These are phyloP conservation scores for Sesbania bispinosa DNA, from an alignment of 306 rosid species.

Conservation along the genomic window DNA sequence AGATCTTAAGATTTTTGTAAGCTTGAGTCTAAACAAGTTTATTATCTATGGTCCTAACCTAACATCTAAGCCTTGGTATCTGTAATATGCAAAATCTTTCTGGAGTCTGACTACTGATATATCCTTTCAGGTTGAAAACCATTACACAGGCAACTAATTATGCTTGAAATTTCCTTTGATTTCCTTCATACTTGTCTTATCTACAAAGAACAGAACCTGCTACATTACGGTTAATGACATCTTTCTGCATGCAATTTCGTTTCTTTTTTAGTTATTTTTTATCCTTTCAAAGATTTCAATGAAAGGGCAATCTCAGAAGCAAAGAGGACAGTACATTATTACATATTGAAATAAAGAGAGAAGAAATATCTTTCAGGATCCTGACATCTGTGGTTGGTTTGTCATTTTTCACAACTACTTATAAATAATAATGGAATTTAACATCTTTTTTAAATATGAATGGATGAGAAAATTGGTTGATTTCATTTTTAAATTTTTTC, in stretches of 20 bases:
- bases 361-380: slow-evolving; percentile 22
- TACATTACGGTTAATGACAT: slow-evolving; percentile 9
- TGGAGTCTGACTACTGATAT: background rate
- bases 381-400: slow-evolving; percentile 34
- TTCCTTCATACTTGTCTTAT: background rate
- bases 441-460: slow-evolving; percentile 29
- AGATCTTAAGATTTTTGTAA: too few relatives aligned
- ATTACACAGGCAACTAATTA: background rate
- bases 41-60: background rate
- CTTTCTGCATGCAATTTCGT: background rate
- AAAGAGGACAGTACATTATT: slow-evolving; percentile 11
- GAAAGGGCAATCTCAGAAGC: background rate
- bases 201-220: background rate
- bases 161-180: background rate
- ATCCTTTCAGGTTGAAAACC: background rate
- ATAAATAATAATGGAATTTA: slow-evolving; percentile 21
- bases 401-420: slow-evolving; percentile 35
- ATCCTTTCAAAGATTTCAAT: background rate
- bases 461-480: slow-evolving; percentile 36
- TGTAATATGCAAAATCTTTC: slow-evolving; percentile 7
- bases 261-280: background rate
- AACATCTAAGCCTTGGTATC: background rate
- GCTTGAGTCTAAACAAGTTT: background rate
- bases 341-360: slow-evolving; percentile 3
- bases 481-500: background rate